phyloP scores from a whole-genome alignment of 2,329 filamentous ascomycete species.

The Verticillium longisporum region DNA sequence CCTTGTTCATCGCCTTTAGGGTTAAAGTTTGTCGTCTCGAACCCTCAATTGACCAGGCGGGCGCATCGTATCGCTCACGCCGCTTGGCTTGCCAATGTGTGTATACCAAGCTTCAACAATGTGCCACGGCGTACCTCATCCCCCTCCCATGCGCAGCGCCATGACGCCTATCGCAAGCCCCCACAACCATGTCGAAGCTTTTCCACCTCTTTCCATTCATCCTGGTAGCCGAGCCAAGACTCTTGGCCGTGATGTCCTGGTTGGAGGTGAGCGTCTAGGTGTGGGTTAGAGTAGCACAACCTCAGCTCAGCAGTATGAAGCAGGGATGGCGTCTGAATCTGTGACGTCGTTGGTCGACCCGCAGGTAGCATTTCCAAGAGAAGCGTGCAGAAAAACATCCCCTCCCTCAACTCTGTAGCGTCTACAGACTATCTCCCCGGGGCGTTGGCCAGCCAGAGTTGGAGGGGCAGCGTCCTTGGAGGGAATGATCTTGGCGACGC shows the following conservation, averaged over 20 bases:
- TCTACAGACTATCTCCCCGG: neutral
- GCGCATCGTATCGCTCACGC: neutral
- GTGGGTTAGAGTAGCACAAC: neutral
- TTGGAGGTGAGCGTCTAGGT: neutral
- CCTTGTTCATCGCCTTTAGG: neutral
- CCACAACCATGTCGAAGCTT: neutral
- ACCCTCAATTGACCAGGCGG: neutral
- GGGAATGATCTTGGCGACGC: neutral
- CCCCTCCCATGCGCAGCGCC: neutral
- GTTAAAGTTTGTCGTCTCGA: neutral
- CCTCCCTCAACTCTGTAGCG: neutral
- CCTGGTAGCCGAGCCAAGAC: neutral
- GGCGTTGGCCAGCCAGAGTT: neutral
- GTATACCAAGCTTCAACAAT: neutral
- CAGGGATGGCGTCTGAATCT: neutral
- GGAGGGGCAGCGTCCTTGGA: neutral
- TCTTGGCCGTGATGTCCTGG: neutral
- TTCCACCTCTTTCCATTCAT: slow-evolving; percentile 1
- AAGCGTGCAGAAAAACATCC: neutral
- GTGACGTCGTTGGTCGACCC: slow-evolving; percentile 2
- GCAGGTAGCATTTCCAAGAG: neutral
- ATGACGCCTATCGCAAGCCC: neutral
- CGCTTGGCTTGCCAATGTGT: neutral
- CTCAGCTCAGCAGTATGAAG: neutral
- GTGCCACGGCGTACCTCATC: neutral